Conservation (phyloP, 129 eudicot species). For the Flaveria robusta region DNA sequence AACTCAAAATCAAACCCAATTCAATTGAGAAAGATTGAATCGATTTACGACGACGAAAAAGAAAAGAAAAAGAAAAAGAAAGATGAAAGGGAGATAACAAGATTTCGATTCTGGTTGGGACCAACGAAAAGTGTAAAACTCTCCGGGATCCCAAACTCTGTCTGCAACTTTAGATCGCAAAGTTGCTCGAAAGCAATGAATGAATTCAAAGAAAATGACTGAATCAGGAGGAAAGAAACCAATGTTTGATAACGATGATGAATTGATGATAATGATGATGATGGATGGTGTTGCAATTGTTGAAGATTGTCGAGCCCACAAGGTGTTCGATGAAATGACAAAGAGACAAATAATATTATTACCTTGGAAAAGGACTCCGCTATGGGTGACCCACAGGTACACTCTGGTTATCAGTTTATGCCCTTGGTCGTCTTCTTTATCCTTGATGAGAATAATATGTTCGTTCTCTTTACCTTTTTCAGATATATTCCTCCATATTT, state of each 20-base stretch:
- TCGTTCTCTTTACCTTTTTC: not conserved
- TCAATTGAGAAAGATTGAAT: not conserved
- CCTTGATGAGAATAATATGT: not conserved
- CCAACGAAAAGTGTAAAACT: slow-evolving; percentile 34
- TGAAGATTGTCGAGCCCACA: slow-evolving; percentile 16
- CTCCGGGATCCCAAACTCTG: slow-evolving; percentile 40
- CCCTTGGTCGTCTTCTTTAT: slow-evolving; percentile 14
- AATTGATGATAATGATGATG: slow-evolving; percentile 9
- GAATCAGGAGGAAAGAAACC: not conserved
- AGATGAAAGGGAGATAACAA: slow-evolving; percentile 8
- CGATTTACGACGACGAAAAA: not conserved
- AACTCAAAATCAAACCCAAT: not conserved
- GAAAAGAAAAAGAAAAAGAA: not conserved
- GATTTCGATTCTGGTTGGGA: slow-evolving; percentile 32
- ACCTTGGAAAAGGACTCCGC: too few species aligned
- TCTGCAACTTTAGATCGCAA: not conserved
- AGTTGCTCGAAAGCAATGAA: too few species aligned
- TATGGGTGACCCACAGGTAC: slow-evolving; percentile 26
- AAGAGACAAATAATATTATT: slow-evolving; percentile 32
- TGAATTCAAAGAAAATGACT: too few species aligned
- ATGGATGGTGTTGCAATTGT: slow-evolving; percentile 16
- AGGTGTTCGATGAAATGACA: slow-evolving; percentile 32
- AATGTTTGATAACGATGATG: too few species aligned
- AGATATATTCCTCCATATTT: slow-evolving; percentile 5
- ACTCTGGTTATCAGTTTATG: slow-evolving; percentile 28